Conservation (phyloP, 306 rosid species). For the Herpetospermum pedunculosum region DNA sequence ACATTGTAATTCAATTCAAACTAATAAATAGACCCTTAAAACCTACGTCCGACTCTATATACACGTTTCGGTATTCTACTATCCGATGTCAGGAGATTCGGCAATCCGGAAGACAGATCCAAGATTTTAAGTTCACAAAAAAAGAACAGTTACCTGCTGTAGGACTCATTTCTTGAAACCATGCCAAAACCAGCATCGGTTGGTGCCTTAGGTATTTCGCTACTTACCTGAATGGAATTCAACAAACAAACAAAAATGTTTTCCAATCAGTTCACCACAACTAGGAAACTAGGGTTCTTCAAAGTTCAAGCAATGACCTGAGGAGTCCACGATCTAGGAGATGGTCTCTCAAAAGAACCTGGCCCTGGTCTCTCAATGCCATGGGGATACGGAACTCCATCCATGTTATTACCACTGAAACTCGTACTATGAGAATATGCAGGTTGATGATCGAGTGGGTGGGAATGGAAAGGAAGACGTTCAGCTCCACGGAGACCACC, state of each 20-base stretch:
- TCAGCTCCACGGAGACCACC: slow-evolving; percentile 52
- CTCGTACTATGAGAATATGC: slow-evolving; percentile 38
- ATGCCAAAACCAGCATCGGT: slow-evolving; percentile 34
- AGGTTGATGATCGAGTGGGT: slow-evolving; percentile 44
- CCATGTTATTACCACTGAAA: slow-evolving; percentile 43
- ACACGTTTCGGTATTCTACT: neutral
- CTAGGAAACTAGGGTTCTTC: neutral
- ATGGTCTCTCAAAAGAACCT: slow-evolving; percentile 40
- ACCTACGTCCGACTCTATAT: neutral
- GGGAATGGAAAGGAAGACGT: slow-evolving; percentile 38
- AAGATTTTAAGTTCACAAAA: neutral
- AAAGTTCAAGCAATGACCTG: slow-evolving; percentile 18
- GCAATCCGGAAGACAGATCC: neutral
- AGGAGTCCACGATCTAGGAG: slow-evolving; percentile 69
- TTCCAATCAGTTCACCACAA: neutral
- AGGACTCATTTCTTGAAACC: slow-evolving; percentile 40
- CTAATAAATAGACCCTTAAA: neutral
- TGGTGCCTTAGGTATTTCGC: slow-evolving; percentile 40
- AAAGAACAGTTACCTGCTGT: slow-evolving; percentile 43
- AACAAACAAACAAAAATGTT: neutral
- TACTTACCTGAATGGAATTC: slow-evolving; percentile 39
- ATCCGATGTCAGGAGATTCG: neutral
- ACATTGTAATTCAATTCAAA: neutral
- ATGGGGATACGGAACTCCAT: slow-evolving; percentile 50
- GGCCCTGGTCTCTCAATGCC: slow-evolving; percentile 35